Conservation (phyloP, 331 rosid species). For the Acacia concinna region DNA sequence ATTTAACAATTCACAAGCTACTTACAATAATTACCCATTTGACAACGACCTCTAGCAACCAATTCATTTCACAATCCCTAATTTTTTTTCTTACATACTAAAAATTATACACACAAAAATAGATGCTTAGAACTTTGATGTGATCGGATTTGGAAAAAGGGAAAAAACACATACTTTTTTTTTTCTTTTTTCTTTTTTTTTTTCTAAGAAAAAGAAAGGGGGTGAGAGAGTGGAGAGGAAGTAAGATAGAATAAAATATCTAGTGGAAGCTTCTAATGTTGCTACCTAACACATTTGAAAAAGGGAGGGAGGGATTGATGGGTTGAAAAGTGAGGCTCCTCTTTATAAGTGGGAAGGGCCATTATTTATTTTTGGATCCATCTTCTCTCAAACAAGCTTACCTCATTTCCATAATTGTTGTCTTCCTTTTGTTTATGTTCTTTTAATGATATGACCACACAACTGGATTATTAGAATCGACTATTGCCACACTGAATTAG, state of each 20-base stretch:
- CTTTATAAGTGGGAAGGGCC: constrained; percentile 45
- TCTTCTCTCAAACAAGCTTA: constrained; percentile 33
- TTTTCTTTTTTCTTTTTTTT: too few species aligned
- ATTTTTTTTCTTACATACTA: neutral
- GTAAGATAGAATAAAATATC: constrained; percentile 38
- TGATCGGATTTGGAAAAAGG: neutral
- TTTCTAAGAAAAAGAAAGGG: neutral
- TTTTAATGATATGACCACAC: neutral
- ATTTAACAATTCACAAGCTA: constrained; percentile 37
- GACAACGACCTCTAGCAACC: neutral
- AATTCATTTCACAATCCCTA: neutral
- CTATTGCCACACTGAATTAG: too few species aligned
- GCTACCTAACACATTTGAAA: constrained; percentile 86
- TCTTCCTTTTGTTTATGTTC: constrained; percentile 22
- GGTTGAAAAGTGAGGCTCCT: constrained; percentile 61
- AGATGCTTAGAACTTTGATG: neutral
- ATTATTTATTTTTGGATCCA: constrained; percentile 30
- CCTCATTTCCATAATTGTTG: neutral
- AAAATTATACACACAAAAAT: neutral
- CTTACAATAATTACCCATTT: constrained; percentile 9
- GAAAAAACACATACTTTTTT: neutral
- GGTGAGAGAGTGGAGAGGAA: neutral
- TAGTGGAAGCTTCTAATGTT: constrained; percentile 69
- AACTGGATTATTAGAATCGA: neutral
- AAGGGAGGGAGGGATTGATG: constrained; percentile 30